These are phyloP conservation scores for Bremia lactucae DNA, from an alignment of 352 stramenopile genomes.

Conservation along the genomic window DNA sequence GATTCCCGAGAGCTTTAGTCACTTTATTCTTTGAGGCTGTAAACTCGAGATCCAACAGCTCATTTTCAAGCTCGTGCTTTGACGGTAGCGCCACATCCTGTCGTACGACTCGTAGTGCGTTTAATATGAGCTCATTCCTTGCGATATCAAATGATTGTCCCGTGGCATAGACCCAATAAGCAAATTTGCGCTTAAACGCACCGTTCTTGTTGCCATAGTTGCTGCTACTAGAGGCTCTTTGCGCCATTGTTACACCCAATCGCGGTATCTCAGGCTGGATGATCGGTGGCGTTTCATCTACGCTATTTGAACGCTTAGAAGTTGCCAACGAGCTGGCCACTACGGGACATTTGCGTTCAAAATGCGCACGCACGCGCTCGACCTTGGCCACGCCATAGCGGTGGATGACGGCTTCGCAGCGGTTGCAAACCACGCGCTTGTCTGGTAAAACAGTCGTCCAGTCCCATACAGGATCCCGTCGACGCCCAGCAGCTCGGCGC, in stretches of 20 bases:
- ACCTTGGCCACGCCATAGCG: slow-evolving; percentile 59
- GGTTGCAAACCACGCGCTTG: slow-evolving; percentile 63
- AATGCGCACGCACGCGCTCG: slow-evolving; percentile 59
- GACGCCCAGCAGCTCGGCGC: slow-evolving; percentile 23
- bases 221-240: background rate
- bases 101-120: slow-evolving; percentile 32
- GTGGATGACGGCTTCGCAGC: slow-evolving; percentile 44
- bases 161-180: slow-evolving; percentile 53
- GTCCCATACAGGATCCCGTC: slow-evolving; percentile 45
- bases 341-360: slow-evolving; percentile 46
- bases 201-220: slow-evolving; percentile 39
- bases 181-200: slow-evolving; percentile 52
- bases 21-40: slow-evolving; percentile 33
- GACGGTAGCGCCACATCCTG: slow-evolving; percentile 30
- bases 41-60: slow-evolving; percentile 48
- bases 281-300: background rate
- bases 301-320: background rate
- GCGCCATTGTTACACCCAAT: background rate
- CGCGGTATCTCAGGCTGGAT: background rate
- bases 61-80: slow-evolving; percentile 49
- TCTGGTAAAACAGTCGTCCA: slow-evolving; percentile 40
- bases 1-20: slow-evolving; percentile 29
- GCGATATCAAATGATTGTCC: slow-evolving; percentile 37
- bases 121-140: slow-evolving; percentile 33
- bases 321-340: slow-evolving; percentile 5